Conservation (phyloP, 2,329 filamentous ascomycete genomes). For the Rhexocercosporidium sp. region DNA sequence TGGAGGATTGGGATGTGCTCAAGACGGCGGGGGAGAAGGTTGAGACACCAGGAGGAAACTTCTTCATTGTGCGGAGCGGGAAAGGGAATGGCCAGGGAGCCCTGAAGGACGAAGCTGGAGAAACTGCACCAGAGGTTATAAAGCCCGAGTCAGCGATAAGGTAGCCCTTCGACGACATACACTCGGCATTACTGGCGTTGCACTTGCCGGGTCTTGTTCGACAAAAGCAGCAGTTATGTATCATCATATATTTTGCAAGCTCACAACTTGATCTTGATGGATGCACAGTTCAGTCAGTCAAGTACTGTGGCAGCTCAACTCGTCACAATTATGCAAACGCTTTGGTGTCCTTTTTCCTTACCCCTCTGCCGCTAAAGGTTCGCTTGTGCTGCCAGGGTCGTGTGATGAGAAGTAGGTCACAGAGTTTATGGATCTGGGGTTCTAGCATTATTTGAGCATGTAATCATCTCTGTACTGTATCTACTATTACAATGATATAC, state of each 20-base stretch:
- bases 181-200: background rate
- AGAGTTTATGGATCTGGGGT: too few relatives aligned
- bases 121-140: background rate
- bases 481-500: constrained; percentile 27
- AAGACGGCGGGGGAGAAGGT: constrained; percentile 40
- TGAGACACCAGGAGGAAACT: constrained; percentile 38
- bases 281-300: too few relatives aligned
- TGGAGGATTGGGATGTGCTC: constrained; percentile 42
- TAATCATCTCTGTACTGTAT: constrained; percentile 12
- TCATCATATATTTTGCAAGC: too few relatives aligned
- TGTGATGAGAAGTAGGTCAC: too few relatives aligned
- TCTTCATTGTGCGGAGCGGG: constrained; percentile 45
- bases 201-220: too few relatives aligned
- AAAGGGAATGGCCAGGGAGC: constrained; percentile 23
- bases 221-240: too few relatives aligned
- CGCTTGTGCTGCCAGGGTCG: too few relatives aligned
- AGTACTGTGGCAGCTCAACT: too few relatives aligned
- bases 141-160: background rate
- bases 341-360: too few relatives aligned
- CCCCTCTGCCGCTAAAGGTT: too few relatives aligned
- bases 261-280: too few relatives aligned
- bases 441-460: background rate
- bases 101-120: background rate
- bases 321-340: too few relatives aligned
- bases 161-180: background rate